Evolutionary conservation across 805 yeast genomes (phyloP).

Genomic region (Yamadazyma sp.): DNA sequence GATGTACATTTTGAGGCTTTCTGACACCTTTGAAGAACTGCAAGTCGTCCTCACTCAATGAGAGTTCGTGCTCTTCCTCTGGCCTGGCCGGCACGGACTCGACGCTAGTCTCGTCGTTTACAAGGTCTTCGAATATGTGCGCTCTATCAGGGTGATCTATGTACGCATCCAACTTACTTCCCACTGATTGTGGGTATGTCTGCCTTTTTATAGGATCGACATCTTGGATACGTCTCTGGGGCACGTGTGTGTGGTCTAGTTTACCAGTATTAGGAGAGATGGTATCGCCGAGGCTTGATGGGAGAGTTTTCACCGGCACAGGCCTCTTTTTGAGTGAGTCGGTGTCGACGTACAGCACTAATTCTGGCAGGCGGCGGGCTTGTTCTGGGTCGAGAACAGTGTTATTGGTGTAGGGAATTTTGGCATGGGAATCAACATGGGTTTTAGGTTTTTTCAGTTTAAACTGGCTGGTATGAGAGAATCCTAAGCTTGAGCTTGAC

Average conservation of each 20-base stretch:
- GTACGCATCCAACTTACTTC: slow-evolving; percentile 20
- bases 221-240: slow-evolving; percentile 6
- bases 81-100: slow-evolving; percentile 15
- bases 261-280: slow-evolving; percentile 10
- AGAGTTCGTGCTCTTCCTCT: slow-evolving; percentile 1
- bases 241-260: slow-evolving; percentile 4
- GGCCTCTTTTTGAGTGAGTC: slow-evolving; percentile 25
- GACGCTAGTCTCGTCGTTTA: slow-evolving; percentile 23
- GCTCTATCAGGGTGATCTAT: slow-evolving; percentile 10
- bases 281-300: not conserved
- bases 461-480: slow-evolving; percentile 19
- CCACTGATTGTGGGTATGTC: not conserved
- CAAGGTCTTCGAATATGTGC: slow-evolving; percentile 14
- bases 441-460: slow-evolving; percentile 3
- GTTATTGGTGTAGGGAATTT: not conserved
- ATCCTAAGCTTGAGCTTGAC: slow-evolving; percentile 40
- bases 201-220: slow-evolving; percentile 18
- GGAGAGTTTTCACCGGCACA: not conserved
- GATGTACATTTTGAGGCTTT: not conserved
- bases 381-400: slow-evolving; percentile 18
- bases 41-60: slow-evolving; percentile 12
- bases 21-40: slow-evolving; percentile 8
- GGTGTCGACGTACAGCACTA: slow-evolving; percentile 23
- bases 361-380: slow-evolving; percentile 21
- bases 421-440: slow-evolving; percentile 4